Percentiles rank a stretch among this genome's conserved stretches.
phyloP scores from a whole-genome alignment of 2,329 filamentous ascomycete species.

The Penicillium crustosum region DNA sequence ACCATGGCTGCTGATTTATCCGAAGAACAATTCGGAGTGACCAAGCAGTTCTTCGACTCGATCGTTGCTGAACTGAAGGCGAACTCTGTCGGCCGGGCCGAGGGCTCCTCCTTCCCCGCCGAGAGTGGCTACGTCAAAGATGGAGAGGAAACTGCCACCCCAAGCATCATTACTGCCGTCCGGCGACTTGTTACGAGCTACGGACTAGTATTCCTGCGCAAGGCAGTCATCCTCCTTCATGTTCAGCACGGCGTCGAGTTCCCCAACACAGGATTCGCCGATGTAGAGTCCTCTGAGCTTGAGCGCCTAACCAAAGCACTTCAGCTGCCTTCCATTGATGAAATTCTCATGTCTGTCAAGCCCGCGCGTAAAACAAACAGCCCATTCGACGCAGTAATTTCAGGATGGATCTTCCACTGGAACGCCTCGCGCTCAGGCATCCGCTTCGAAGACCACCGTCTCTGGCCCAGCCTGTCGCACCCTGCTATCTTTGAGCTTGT shows the following conservation, averaged over 20 bases:
- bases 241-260: constrained; percentile 88
- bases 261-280: constrained; percentile 64
- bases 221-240: constrained; percentile 78
- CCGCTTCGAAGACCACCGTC: constrained; percentile 33
- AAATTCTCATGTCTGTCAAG: constrained; percentile 66
- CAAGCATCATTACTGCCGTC: constrained; percentile 34
- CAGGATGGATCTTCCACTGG: constrained; percentile 68
- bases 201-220: constrained; percentile 85
- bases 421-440: constrained; percentile 35
- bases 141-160: constrained; percentile 37
- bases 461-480: constrained; percentile 63
- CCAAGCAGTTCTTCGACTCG: constrained; percentile 41
- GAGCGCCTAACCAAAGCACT: constrained; percentile 76
- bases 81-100: constrained; percentile 37
- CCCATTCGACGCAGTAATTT: constrained; percentile 52
- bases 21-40: constrained; percentile 29
- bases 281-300: constrained; percentile 71
- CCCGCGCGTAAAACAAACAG: constrained; percentile 41
- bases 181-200: constrained; percentile 67
- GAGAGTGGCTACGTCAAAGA: constrained; percentile 41
- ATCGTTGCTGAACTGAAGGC: constrained; percentile 38
- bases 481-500: constrained; percentile 93
- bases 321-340: constrained; percentile 73
- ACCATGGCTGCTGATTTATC: constrained; percentile 29
- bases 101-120: constrained; percentile 37